A percentile compares a stretch with the other conserved stretches of the same genome.
These are phyloP conservation scores for Aspergillus proliferans DNA, from an alignment of 2,329 filamentous ascomycete species.

Conservation along the genomic window DNA sequence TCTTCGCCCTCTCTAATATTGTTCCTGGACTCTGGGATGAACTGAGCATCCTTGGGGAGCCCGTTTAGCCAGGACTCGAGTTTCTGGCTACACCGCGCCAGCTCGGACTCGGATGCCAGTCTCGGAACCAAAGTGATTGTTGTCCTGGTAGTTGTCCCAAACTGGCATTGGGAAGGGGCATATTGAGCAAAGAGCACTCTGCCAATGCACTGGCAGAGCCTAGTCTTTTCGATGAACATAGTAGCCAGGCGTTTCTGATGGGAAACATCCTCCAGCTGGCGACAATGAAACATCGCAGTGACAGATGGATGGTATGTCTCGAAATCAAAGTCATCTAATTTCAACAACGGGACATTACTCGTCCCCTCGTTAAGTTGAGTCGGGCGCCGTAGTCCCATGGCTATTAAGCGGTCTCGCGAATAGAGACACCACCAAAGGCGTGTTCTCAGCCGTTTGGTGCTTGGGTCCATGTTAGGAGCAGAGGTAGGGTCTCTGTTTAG, in stretches of 20 bases:
- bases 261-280: slow-evolving; percentile 59
- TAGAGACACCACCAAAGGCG: slow-evolving; percentile 93
- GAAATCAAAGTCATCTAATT: slow-evolving; percentile 72
- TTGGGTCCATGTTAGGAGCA: slow-evolving; percentile 59
- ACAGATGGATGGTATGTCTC: slow-evolving; percentile 59
- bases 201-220: slow-evolving; percentile 78
- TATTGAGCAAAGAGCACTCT: slow-evolving; percentile 82
- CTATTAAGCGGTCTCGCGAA: slow-evolving; percentile 82
- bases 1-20: slow-evolving; percentile 47
- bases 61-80: slow-evolving; percentile 66
- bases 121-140: slow-evolving; percentile 80
- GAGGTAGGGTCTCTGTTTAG: slow-evolving; percentile 66
- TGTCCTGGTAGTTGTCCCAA: slow-evolving; percentile 59
- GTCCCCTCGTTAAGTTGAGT: slow-evolving; percentile 85
- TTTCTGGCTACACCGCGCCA: slow-evolving; percentile 68
- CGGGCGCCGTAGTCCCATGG: slow-evolving; percentile 79
- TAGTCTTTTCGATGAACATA: slow-evolving; percentile 83
- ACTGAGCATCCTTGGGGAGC: slow-evolving; percentile 64
- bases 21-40: slow-evolving; percentile 56
- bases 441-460: slow-evolving; percentile 71
- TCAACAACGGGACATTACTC: slow-evolving; percentile 84
- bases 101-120: slow-evolving; percentile 69
- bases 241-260: slow-evolving; percentile 70
- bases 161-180: slow-evolving; percentile 73
- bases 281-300: slow-evolving; percentile 59